Evolutionary conservation across 2,329 filamentous ascomycete genomes (phyloP).

Genomic region (Diaporthe destruens): DNA sequence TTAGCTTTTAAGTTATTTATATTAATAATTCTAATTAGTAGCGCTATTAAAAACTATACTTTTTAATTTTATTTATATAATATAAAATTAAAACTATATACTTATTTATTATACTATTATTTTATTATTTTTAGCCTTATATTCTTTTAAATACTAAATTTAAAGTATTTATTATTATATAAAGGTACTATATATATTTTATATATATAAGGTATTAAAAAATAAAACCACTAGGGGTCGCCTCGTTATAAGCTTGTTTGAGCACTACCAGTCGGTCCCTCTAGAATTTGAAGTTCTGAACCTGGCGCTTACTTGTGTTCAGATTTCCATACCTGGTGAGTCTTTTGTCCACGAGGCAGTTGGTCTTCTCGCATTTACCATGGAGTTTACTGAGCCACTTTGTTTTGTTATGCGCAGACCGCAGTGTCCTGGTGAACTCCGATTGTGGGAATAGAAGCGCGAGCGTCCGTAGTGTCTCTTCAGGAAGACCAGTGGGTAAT

Average conservation of each 20-base stretch:
- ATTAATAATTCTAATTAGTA: too few species aligned
- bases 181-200: too few species aligned
- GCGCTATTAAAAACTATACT: too few species aligned
- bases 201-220: too few species aligned
- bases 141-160: too few species aligned
- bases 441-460: slow-evolving; percentile 53
- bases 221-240: too few species aligned
- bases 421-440: slow-evolving; percentile 39
- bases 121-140: too few species aligned
- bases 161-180: too few species aligned
- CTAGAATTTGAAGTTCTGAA: slow-evolving; percentile 56
- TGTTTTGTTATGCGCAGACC: not conserved
- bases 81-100: too few species aligned
- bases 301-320: slow-evolving; percentile 49
- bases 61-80: too few species aligned
- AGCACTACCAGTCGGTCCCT: slow-evolving; percentile 57
- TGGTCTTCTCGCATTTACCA: not conserved
- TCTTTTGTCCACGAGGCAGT: slow-evolving; percentile 46
- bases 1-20: too few species aligned
- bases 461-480: slow-evolving; percentile 55
- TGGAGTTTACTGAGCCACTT: slow-evolving; percentile 16
- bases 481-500: slow-evolving; percentile 49
- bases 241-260: slow-evolving; percentile 57
- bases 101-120: too few species aligned
- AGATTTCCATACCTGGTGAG: slow-evolving; percentile 49